These are phyloP conservation scores for Xylariales sp. DNA, from an alignment of 2,329 filamentous ascomycete genomes.

Conservation along the genomic window DNA sequence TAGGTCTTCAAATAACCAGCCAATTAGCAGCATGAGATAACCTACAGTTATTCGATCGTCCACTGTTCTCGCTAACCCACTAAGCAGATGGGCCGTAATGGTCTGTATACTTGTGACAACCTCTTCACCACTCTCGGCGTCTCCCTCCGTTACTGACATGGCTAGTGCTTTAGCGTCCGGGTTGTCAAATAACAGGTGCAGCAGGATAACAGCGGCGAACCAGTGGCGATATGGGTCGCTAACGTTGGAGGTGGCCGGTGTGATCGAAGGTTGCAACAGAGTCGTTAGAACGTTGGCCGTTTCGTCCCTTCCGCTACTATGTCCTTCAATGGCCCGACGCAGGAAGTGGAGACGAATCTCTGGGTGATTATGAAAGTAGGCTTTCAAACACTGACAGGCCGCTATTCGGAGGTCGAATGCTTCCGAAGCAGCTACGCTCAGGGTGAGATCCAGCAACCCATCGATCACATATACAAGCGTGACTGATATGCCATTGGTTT, in stretches of 20 bases:
- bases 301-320: constrained; percentile 71
- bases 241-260: constrained; percentile 50
- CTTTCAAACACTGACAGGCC: constrained; percentile 85
- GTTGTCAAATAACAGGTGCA: constrained; percentile 81
- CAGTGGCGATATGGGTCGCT: constrained; percentile 82
- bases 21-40: constrained; percentile 82
- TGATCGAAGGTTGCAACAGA: constrained; percentile 55
- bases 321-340: constrained; percentile 81
- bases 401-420: constrained; percentile 78
- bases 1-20: constrained; percentile 89
- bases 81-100: constrained; percentile 79
- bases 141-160: constrained; percentile 81
- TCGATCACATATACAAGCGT: constrained; percentile 84
- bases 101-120: constrained; percentile 91
- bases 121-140: constrained; percentile 85
- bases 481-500: constrained; percentile 39
- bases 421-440: constrained; percentile 61
- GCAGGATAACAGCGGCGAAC: constrained; percentile 82
- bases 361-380: constrained; percentile 80
- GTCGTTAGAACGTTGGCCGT: constrained; percentile 85
- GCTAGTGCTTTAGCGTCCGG: constrained; percentile 72
- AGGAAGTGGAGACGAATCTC: constrained; percentile 84
- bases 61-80: constrained; percentile 68
- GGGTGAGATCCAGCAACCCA: constrained; percentile 76
- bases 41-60: constrained; percentile 77